A percentile compares a stretch with the other conserved stretches of the same genome.
Evolutionary conservation across 768 basidiomycete species (phyloP).

Genomic region (Tylopilus rubrobrunneus): DNA sequence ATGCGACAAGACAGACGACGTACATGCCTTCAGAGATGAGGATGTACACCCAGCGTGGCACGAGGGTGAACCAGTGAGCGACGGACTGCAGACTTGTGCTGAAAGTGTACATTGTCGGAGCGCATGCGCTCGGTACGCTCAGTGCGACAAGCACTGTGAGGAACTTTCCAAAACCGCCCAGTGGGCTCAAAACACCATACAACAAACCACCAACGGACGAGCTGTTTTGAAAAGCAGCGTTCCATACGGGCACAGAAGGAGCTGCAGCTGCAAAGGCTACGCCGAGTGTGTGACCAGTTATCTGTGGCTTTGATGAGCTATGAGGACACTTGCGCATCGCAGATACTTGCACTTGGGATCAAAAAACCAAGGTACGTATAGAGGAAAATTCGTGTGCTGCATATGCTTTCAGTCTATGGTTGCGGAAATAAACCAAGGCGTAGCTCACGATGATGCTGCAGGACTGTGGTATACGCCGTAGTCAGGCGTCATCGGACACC

Average conservation of each 20-base stretch:
- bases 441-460: constrained; percentile 53
- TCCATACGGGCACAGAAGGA: constrained; percentile 35
- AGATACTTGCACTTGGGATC: constrained; percentile 35
- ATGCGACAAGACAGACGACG: constrained; percentile 15
- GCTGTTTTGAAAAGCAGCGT: constrained; percentile 37
- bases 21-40: constrained; percentile 44
- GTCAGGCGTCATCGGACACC: constrained; percentile 42
- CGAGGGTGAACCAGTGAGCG: constrained; percentile 27
- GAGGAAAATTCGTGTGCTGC: constrained; percentile 37
- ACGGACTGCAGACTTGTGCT: constrained; percentile 44
- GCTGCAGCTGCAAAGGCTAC: constrained; percentile 44
- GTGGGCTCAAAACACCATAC: constrained; percentile 34
- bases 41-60: constrained; percentile 47
- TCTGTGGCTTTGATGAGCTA: constrained; percentile 20
- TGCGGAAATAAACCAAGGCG: background rate
- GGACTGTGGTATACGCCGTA: constrained; percentile 50
- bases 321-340: background rate
- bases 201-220: constrained; percentile 45
- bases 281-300: constrained; percentile 41
- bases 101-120: constrained; percentile 58
- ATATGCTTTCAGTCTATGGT: background rate
- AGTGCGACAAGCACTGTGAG: constrained; percentile 49
- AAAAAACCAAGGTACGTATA: constrained; percentile 48
- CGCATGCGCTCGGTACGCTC: constrained; percentile 51
- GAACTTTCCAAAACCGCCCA: constrained; percentile 45